These are phyloP conservation scores for Coemansia sp. DNA, from an alignment of 192 early-diverging fungal genomes.

Conservation along the genomic window DNA sequence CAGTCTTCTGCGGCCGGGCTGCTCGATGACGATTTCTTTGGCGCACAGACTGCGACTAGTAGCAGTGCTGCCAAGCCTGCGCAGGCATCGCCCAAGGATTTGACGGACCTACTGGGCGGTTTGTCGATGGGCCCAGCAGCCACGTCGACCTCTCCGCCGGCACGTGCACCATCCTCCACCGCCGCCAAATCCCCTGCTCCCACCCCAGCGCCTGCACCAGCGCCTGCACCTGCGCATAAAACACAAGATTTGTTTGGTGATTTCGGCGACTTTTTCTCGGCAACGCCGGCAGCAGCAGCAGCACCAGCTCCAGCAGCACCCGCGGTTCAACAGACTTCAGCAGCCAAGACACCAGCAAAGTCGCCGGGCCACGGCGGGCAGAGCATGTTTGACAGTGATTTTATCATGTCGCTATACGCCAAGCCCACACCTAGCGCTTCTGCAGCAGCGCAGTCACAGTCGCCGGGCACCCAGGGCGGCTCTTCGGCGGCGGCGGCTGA, in stretches of 20 bases:
- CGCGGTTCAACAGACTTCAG: conserved; percentile 8
- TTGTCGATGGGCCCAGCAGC: conserved; percentile 17
- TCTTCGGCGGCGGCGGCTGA: neutral
- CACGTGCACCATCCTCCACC: too few relatives aligned
- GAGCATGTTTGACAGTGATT: conserved; percentile 41
- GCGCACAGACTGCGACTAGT: conserved; percentile 11
- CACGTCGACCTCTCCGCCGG: too few relatives aligned
- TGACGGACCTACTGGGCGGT: conserved; percentile 33
- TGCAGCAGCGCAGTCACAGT: neutral
- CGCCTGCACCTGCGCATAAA: conserved; percentile 9
- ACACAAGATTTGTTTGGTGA: conserved; percentile 51
- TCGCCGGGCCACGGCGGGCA: conserved; percentile 16
- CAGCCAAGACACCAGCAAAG: neutral
- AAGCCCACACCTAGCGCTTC: conserved; percentile 8
- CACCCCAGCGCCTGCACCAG: conserved; percentile 7
- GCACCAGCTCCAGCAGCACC: conserved; percentile 10
- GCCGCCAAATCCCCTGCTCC: too few relatives aligned
- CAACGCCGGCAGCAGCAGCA: conserved; percentile 17
- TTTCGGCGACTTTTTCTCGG: conserved; percentile 52
- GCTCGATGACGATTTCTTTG: conserved; percentile 34
- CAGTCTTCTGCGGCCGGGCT: conserved; percentile 11
- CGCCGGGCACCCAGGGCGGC: conserved; percentile 1
- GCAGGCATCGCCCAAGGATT: conserved; percentile 1
- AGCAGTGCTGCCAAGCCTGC: too few relatives aligned
- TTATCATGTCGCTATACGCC: conserved; percentile 53